Conservation (phyloP, 2,329 filamentous ascomycete species). For the Cladophialophora chaetospira region DNA sequence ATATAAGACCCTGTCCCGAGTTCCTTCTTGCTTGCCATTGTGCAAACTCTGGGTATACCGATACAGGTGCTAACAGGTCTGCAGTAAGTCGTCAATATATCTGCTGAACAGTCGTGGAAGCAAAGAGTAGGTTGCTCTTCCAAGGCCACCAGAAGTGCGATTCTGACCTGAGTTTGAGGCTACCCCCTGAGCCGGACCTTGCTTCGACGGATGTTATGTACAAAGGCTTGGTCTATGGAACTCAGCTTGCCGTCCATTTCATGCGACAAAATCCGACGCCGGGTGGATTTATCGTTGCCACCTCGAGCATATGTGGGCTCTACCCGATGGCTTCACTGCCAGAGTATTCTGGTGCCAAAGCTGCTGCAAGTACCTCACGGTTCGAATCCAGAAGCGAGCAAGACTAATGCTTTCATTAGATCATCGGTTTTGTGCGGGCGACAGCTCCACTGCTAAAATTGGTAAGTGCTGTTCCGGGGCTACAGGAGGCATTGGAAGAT, state of each 20-base stretch:
- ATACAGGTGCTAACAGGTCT: background rate
- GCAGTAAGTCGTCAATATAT: slow-evolving; percentile 4
- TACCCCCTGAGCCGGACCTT: slow-evolving; percentile 51
- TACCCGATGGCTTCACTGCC: slow-evolving; percentile 50
- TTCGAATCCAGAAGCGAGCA: background rate
- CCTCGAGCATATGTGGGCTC: slow-evolving; percentile 48
- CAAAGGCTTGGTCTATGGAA: slow-evolving; percentile 55
- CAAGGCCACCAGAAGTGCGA: background rate
- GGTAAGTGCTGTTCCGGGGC: background rate
- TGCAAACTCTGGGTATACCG: too few species aligned
- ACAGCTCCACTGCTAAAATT: slow-evolving; percentile 44
- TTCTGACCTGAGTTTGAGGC: slow-evolving; percentile 4
- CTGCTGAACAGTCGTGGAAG: slow-evolving; percentile 1
- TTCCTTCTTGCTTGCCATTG: too few species aligned
- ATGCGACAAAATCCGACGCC: slow-evolving; percentile 53
- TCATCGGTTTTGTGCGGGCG: slow-evolving; percentile 44
- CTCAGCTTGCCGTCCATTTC: slow-evolving; percentile 54
- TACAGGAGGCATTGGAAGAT: background rate
- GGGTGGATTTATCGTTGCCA: slow-evolving; percentile 50
- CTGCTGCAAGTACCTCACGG: slow-evolving; percentile 38
- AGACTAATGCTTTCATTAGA: background rate
- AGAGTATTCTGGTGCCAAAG: slow-evolving; percentile 55
- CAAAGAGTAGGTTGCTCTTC: background rate
- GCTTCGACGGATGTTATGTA: slow-evolving; percentile 52
- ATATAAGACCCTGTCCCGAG: too few species aligned